phyloP scores from a whole-genome alignment of 192 early-diverging fungal species.

The Chytriomyces sp. region DNA sequence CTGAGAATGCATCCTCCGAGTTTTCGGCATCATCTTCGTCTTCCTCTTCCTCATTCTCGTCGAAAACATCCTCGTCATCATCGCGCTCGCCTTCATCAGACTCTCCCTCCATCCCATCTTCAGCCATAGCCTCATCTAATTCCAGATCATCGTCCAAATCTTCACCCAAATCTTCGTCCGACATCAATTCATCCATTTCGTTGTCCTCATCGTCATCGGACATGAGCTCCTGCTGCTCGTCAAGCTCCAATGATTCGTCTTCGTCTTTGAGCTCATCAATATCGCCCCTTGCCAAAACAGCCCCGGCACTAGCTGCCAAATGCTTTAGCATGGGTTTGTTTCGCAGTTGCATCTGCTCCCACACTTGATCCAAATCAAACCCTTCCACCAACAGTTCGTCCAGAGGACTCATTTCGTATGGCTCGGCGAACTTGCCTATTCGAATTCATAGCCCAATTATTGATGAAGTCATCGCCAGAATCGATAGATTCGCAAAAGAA shows the following conservation, averaged over 20 bases:
- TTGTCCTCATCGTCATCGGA: constrained; percentile 38
- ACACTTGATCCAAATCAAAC: constrained; percentile 85
- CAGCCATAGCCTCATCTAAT: constrained; percentile 31
- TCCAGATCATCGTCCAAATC: constrained; percentile 29
- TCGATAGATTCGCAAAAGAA: not conserved
- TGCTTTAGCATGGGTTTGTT: constrained; percentile 80
- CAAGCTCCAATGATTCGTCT: constrained; percentile 27
- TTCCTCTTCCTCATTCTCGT: constrained; percentile 52
- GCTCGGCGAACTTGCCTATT: constrained; percentile 56
- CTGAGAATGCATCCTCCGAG: constrained; percentile 51
- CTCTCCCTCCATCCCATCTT: constrained; percentile 48
- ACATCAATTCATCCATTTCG: constrained; percentile 47
- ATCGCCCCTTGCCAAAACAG: constrained; percentile 39
- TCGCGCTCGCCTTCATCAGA: constrained; percentile 48
- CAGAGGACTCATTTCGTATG: constrained; percentile 57
- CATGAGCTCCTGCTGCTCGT: constrained; percentile 52
- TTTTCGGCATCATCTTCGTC: constrained; percentile 43
- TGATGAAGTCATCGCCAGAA: not conserved
- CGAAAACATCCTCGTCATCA: constrained; percentile 51
- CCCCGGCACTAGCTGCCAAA: constrained; percentile 37
- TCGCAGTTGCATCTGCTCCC: constrained; percentile 89
- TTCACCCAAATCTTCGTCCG: constrained; percentile 37
- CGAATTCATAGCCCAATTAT: not conserved
- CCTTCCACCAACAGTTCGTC: constrained; percentile 69
- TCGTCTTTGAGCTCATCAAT: constrained; percentile 38